Conservation (phyloP, 176 grass and related monocot genomes). For the Coix lacrymajobi region DNA sequence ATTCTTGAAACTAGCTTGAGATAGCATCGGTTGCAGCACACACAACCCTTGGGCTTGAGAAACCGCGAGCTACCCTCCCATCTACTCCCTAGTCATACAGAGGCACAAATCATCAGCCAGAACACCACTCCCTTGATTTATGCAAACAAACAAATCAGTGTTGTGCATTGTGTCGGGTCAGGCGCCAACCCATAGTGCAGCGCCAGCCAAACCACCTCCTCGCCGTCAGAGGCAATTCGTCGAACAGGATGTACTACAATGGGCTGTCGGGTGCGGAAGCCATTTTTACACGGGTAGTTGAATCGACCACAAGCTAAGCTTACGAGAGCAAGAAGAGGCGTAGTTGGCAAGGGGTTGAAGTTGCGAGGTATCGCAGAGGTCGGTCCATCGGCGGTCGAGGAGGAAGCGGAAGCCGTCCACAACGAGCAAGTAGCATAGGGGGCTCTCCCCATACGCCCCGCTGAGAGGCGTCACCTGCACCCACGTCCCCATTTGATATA, state of each 20-base stretch:
- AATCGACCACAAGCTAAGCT: background rate
- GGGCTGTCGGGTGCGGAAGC: background rate
- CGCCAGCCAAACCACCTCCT: background rate
- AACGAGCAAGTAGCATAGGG: constrained; percentile 70
- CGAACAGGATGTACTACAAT: background rate
- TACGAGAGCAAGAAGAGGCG: background rate
- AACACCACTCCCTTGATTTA: too few relatives aligned
- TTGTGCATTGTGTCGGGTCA: background rate
- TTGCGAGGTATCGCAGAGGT: constrained; percentile 62
- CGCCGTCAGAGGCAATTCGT: background rate
- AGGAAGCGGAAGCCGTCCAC: constrained; percentile 89
- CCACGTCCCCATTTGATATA: constrained; percentile 59
- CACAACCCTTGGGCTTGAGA: background rate
- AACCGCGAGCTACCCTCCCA: background rate
- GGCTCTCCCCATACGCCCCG: constrained; percentile 67
- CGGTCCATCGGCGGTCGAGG: constrained; percentile 91
- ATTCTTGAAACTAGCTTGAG: background rate
- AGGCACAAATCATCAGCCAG: background rate
- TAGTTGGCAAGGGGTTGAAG: constrained; percentile 74
- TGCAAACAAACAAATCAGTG: background rate
- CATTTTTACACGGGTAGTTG: background rate
- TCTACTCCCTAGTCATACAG: background rate
- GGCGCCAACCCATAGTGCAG: background rate
- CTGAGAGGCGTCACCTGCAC: constrained; percentile 81
- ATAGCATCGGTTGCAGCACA: background rate